Evolutionary conservation across 108 stramenopile genomes (phyloP), one percentile per base, ranked within the genome.

Genomic region (Fistulifera pelliculosa): DNA sequence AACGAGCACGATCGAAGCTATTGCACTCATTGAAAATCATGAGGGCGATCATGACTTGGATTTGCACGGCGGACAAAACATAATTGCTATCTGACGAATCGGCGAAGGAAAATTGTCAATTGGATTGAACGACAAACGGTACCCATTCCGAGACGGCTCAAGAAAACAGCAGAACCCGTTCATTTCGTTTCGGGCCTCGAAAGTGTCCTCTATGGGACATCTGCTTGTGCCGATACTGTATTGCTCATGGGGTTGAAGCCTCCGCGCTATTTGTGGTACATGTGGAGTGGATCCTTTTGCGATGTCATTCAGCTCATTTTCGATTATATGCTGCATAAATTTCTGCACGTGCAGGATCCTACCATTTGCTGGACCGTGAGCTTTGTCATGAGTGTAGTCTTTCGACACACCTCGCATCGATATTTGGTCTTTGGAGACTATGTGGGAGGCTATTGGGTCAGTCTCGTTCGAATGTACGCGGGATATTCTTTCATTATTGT

Each of bases 341-440:
- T 18, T 22, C 49, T 69, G 11, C 11, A 41, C 14, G n/a, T 70
- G 12, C 18, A 71, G 47, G 76, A 78, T 59, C 41, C 70, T 0
- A 75, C 74, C 44, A 21, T 71, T 2, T 79, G 75, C 41, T 87
- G 85, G 85, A 58, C 64, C 0, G 42, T 76, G 21, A 65, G 75
- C 13, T 82, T 81, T 55, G 54, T 53, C 23, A 6, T 75, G 27
- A 64, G 61, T 47, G 75, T 87, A 25, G 54, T 59, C 39, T 70
- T 78, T 49, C 72, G 85, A 25, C 85, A 87, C 53, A 66, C 79
- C 2, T 60, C 74, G 22, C 85, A 82, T 70, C 69, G 81, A 23
- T 80, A 77, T 52, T 27, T 87, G 11, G 80, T 80, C 7, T 87
- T 87, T 75, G 85, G 85, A 19, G 76, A 79, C 23, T 81, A 81